Base-by-base conservation (phyloP, 495 filamentous ascomycete species). In the Thozetella sp. region DNA sequence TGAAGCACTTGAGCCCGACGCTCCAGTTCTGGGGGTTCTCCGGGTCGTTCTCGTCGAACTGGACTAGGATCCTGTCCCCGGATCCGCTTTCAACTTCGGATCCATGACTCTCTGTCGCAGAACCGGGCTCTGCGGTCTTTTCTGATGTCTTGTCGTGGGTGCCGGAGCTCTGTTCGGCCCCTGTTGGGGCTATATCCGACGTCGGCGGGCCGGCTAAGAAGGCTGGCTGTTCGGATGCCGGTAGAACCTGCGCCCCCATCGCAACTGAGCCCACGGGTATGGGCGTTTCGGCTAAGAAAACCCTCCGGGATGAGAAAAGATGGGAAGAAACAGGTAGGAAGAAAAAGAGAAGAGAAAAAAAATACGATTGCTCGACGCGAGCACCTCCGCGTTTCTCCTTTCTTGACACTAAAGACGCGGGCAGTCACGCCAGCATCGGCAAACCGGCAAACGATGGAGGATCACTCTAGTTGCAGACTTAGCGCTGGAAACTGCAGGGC, bases 11-110 rank as follows among this genome's bases (percentile, higher is more conserved):
- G 59, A 80, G 81, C 9, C 10, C 19, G 12, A 58, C 62, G 1
- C 55, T 58, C 76, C 77, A 84, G 59, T 83, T 83, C 25, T 73
- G 69, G 2, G 82, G 82, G 55, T 84, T 85, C 23, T 63, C 63
- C 13, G 63, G 52, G 30, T 74, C 71, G 54, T 66, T 43, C 17
- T 56, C 40, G 22, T 59, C 62, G 2, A 61, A 62, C 62, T 27
- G 17, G 25, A 51, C 56, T 13, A 58, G n/a, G 6, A 48, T 19
- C 3, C n/a, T 11, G 4, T 48, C 43, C 11, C 43, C 43, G 20
- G 12, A 10, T 4, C n/a, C n/a, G 3, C 43, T 20, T 10, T 48
- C 43, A 48, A 20, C 43, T 48, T n/a, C n/a, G n/a, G n/a, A n/a
- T n/a, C n/a, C n/a, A n/a, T 10, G 43, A 20, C 12, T 9, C n/a